phyloP scores from a whole-genome alignment of 371 early-diverging fungal genomes.

The Mortierella sp. region DNA sequence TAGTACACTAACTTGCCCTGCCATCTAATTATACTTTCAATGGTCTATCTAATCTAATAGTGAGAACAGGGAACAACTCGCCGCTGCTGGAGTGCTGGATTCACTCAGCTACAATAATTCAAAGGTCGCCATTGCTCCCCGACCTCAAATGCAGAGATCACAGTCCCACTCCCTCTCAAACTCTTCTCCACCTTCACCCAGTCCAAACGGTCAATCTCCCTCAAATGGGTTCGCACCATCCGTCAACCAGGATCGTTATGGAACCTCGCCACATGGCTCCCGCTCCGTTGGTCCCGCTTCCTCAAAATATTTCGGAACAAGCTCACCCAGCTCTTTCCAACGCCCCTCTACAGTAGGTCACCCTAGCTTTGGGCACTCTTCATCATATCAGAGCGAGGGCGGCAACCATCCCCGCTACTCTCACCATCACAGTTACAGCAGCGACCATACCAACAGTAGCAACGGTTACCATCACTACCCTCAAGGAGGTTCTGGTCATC shows the following conservation, averaged over 20 bases:
- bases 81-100: constrained; percentile 45
- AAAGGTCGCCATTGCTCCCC: constrained; percentile 25
- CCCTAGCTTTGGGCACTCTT: constrained; percentile 9
- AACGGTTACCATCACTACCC: constrained; percentile 24
- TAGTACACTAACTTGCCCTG: neutral
- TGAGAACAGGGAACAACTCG: constrained; percentile 48
- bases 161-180: constrained; percentile 31
- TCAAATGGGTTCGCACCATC: constrained; percentile 27
- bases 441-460: constrained; percentile 10
- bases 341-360: constrained; percentile 8
- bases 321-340: constrained; percentile 44
- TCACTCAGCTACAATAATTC: constrained; percentile 27
- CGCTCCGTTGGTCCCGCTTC: constrained; percentile 29
- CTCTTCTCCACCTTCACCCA: constrained; percentile 45
- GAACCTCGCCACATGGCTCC: constrained; percentile 34
- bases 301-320: constrained; percentile 44
- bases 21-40: neutral
- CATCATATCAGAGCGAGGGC: constrained; percentile 19
- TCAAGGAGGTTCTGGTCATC: constrained; percentile 24
- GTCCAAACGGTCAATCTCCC: constrained; percentile 25
- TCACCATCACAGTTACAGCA: constrained; percentile 16
- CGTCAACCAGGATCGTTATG: constrained; percentile 29
- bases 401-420: constrained; percentile 18
- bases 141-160: constrained; percentile 38
- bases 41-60: constrained; percentile 6